Conservation (phyloP, 495 filamentous ascomycete genomes). For the Astrothelium subdiscretum region DNA sequence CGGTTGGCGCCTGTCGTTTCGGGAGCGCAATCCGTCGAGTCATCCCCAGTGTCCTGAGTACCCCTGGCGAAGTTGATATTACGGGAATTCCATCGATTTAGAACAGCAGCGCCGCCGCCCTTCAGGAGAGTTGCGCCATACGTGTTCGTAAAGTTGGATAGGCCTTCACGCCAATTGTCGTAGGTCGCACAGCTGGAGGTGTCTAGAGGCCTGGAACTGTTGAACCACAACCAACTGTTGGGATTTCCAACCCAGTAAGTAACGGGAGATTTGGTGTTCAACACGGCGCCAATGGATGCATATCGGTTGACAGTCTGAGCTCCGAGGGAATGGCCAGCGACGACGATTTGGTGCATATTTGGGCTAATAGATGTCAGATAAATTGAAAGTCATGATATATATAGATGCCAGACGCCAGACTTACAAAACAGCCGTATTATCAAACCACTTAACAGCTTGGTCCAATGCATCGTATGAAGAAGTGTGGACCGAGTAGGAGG, state of each 20-base stretch:
- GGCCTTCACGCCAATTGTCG: conserved; percentile 15
- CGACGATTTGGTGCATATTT: conserved; percentile 17
- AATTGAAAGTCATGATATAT: background rate
- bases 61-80: conserved; percentile 10
- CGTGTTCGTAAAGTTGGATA: conserved; percentile 11
- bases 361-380: background rate
- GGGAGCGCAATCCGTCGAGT: conserved; percentile 13
- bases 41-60: conserved; percentile 13
- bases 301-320: conserved; percentile 15
- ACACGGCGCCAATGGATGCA: conserved; percentile 11
- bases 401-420: background rate
- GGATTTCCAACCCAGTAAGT: conserved; percentile 16
- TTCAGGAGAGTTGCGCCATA: conserved; percentile 11
- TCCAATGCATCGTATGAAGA: conserved; percentile 14
- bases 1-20: conserved; percentile 12
- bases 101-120: conserved; percentile 9
- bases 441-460: conserved; percentile 17
- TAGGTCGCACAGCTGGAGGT: conserved; percentile 12
- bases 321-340: conserved; percentile 16
- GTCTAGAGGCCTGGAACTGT: conserved; percentile 6
- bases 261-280: conserved; percentile 8
- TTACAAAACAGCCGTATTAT: conserved; percentile 11
- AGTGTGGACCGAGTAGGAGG: conserved; percentile 6
- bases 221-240: conserved; percentile 15
- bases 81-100: conserved; percentile 12